phyloP scores from a whole-genome alignment of 2,329 filamentous ascomycete genomes.

The Lasiodiplodia sp. region DNA sequence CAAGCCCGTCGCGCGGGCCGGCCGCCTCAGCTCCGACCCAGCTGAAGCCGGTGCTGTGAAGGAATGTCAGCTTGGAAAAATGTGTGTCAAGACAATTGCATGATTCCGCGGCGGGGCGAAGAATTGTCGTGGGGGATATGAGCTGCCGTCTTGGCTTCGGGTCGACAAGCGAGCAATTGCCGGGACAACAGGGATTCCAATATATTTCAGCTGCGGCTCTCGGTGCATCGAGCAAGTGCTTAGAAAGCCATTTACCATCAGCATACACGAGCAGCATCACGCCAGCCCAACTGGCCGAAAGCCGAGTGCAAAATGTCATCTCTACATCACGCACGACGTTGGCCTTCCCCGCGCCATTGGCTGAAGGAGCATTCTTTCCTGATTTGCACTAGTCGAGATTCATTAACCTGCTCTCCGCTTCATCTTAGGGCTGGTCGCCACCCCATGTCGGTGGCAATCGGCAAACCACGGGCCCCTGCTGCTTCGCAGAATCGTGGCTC shows the following conservation, averaged over 20 bases:
- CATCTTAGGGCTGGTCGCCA: neutral
- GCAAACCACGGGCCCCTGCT: neutral
- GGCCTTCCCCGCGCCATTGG: neutral
- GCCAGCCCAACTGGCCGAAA: neutral
- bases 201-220: constrained; percentile 5
- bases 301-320: neutral
- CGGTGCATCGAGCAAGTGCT: neutral
- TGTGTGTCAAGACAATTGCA: neutral
- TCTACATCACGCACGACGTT: neutral
- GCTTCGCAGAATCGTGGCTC: constrained; percentile 13
- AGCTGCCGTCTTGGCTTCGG: neutral
- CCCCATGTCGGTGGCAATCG: constrained; percentile 10
- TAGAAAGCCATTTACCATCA: neutral
- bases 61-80: neutral
- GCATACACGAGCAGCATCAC: neutral
- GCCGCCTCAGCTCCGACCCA: neutral
- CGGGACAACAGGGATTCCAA: neutral
- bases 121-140: neutral
- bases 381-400: neutral
- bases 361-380: neutral
- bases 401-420: neutral
- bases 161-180: neutral
- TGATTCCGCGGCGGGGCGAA: neutral
- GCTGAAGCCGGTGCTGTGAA: neutral
- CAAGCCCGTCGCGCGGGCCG: neutral